phyloP scores from a whole-genome alignment of 176 grass and related monocot species.

The Tillandsia fasciculata region DNA sequence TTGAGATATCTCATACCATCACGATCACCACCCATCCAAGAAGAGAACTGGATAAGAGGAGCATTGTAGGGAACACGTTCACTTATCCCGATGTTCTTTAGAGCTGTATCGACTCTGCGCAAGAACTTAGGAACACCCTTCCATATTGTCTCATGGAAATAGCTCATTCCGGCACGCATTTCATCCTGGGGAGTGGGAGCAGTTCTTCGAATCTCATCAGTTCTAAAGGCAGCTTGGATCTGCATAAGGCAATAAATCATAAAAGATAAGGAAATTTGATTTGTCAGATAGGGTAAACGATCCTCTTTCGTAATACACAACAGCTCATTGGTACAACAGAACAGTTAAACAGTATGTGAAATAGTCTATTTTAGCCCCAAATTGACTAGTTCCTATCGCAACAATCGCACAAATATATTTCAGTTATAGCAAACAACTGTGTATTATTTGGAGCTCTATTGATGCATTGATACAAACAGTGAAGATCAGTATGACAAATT shows the following conservation, averaged over 20 bases:
- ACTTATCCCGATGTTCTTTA: conserved; percentile 91
- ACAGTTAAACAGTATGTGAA: no score
- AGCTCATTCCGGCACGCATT: conserved; percentile 93
- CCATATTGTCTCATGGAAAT: conserved; percentile 99
- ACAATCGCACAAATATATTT: no score
- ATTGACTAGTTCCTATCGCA: no score
- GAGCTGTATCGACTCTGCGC: conserved; percentile 77
- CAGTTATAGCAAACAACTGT: no score
- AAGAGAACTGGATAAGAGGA: conserved; percentile 91
- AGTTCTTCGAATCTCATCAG: conserved; percentile 80
- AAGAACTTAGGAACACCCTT: conserved; percentile 95
- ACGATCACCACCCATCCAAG: conserved; percentile 98
- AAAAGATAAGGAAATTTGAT: neutral
- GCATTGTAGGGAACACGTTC: conserved; percentile 90
- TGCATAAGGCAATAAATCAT: conserved; percentile 7
- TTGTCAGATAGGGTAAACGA: neutral
- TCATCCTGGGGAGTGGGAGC: conserved; percentile 94
- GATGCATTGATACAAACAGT: no score
- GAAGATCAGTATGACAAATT: no score
- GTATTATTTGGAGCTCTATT: no score
- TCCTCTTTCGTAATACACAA: neutral
- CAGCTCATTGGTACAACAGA: no score
- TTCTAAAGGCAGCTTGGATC: conserved; percentile 98
- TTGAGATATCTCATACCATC: conserved; percentile 51
- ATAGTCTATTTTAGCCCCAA: no score